A percentile compares a stretch with the other conserved stretches of the same genome.
Conservation (phyloP, 2,329 filamentous ascomycete genomes). For the Colletotrichum costaricense region DNA sequence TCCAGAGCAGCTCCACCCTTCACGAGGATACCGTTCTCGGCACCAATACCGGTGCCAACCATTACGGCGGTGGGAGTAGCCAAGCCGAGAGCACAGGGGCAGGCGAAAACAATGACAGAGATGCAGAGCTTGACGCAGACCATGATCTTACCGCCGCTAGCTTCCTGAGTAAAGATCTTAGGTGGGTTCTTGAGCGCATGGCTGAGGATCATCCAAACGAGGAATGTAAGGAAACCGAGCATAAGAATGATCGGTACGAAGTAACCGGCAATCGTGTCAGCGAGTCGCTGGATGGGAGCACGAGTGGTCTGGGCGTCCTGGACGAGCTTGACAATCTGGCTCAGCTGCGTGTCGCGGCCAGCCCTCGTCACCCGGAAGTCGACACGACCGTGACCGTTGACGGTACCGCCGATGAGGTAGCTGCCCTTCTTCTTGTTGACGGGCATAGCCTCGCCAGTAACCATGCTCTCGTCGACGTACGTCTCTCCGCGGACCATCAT, state of each 20-base stretch:
- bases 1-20: conserved; percentile 95
- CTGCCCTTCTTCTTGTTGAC: conserved; percentile 88
- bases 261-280: conserved; percentile 90
- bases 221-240: conserved; percentile 86
- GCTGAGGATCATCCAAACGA: conserved; percentile 94
- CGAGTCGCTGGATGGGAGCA: conserved; percentile 93
- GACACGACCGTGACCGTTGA: conserved; percentile 91
- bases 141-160: conserved; percentile 92
- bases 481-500: conserved; percentile 88
- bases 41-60: conserved; percentile 97
- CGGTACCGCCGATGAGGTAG: conserved; percentile 89
- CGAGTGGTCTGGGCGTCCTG: conserved; percentile 96
- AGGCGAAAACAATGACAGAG: conserved; percentile 97
- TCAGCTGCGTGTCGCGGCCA: conserved; percentile 94
- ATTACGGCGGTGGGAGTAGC: conserved; percentile 98
- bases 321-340: conserved; percentile 98
- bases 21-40: conserved; percentile 95
- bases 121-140: conserved; percentile 98
- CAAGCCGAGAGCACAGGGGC: conserved; percentile 94
- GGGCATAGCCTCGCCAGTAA: conserved; percentile 96
- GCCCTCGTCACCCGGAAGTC: conserved; percentile 94
- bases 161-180: conserved; percentile 82
- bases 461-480: conserved; percentile 97
- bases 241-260: conserved; percentile 92
- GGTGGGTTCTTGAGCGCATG: conserved; percentile 88